Evolutionary conservation across 345 rosid species (phyloP), one percentile per base, ranked within the genome.

Genomic region (Eucalyptus cloeziana): DNA sequence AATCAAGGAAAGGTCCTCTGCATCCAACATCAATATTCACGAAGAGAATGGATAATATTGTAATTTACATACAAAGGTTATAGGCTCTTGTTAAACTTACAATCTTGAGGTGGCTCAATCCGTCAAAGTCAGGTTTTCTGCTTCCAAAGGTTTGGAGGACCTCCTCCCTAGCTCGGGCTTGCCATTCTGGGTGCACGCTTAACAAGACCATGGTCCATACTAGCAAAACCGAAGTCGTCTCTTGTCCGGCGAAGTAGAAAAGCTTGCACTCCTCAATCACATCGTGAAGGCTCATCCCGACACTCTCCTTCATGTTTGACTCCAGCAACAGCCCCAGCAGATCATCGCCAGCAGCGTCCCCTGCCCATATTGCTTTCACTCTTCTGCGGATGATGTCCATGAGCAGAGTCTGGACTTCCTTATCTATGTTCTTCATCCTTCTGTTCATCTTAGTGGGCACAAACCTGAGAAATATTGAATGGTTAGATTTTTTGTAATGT

Each of bases 181-280:
- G 99, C 98, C 99, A 96, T 2, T 93, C 13, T 30, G 91, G 91
- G 88, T 96, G 94, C 91, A 91, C 89, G 22, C 96, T 92, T 21
- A 96, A 90, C 88, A 94, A 88, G 86, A 96, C 91, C 89, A 94
- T 90, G 3, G 96, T 94, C 99, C 99, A 96, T 86, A 93, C 93
- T 24, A 96, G 94, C 87, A 96, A 88, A 47, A 90, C 91, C 15
- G 99, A 92, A 5, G 99, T 95, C 88, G 97, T 96, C 90, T 96
- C 97, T 87, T 95, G 94, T 14, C 97, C 98, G 11, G 96, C 97
- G 16, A 96, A 89, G 92, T 96, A 93, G 88, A 96, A 96, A 86
- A 94, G 76, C 87, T 95, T 95, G 91, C 97, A 96, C 90, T 96
- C 99, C 88, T 96, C 97, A 4, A 96, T 91, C 87, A 96, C 96